Conservation (phyloP, 1,284 basidiomycete species). For the Bothia castanella region DNA sequence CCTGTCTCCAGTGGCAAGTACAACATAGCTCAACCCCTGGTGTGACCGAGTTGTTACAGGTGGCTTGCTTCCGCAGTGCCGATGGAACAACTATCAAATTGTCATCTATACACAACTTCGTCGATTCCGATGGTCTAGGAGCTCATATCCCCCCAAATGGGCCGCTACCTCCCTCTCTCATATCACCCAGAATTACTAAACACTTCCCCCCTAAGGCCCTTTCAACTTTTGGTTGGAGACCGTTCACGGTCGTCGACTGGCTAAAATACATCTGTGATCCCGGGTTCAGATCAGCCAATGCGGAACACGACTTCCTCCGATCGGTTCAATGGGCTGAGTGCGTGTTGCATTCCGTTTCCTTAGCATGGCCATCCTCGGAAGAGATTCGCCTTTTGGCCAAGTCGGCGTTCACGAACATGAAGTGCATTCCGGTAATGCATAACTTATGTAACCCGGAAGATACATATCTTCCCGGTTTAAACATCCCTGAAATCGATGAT, state of each 20-base stretch:
- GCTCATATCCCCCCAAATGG: constrained; percentile 45
- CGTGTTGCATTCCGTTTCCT: constrained; percentile 64
- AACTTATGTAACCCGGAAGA: constrained; percentile 72
- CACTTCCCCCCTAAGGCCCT: constrained; percentile 56
- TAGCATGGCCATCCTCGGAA: constrained; percentile 64
- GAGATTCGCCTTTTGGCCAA: constrained; percentile 33
- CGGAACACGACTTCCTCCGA: constrained; percentile 59
- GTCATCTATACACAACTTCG: constrained; percentile 61
- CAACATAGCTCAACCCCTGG: constrained; percentile 44
- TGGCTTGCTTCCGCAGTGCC: constrained; percentile 47
- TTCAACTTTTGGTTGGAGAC: constrained; percentile 69
- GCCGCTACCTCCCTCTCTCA: constrained; percentile 72
- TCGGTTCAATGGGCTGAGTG: constrained; percentile 78
- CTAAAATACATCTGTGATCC: constrained; percentile 63
- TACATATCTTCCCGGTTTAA: constrained; percentile 82
- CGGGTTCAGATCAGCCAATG: constrained; percentile 35
- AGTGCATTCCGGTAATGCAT: constrained; percentile 77
- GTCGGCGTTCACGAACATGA: constrained; percentile 56
- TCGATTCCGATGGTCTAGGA: constrained; percentile 61
- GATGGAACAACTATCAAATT: constrained; percentile 41
- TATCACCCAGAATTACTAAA: constrained; percentile 66
- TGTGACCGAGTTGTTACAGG: constrained; percentile 52
- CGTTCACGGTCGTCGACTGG: constrained; percentile 77
- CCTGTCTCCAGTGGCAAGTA: constrained; percentile 87
- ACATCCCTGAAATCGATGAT: constrained; percentile 45